phyloP scores from a whole-genome alignment of 202 grass and related monocot species.

The Brachypodium distachyon region DNA sequence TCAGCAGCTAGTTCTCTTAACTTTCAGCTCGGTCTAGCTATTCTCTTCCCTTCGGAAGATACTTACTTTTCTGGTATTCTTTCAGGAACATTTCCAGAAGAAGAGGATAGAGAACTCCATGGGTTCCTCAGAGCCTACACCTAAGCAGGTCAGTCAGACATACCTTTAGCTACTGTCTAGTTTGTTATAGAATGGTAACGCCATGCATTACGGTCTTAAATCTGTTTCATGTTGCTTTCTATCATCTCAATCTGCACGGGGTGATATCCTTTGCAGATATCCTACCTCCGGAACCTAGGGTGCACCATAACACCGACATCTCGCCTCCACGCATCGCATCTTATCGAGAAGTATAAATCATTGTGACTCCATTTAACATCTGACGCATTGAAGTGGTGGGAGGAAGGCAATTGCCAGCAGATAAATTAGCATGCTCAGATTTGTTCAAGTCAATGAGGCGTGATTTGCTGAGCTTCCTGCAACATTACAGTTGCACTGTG shows the following conservation, averaged over 20 bases:
- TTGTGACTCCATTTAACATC: slow-evolving; percentile 23
- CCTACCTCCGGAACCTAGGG: slow-evolving; percentile 77
- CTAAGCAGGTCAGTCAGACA: slow-evolving; percentile 71
- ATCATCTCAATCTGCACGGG: background rate
- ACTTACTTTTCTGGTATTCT: slow-evolving; percentile 22
- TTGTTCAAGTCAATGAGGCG: background rate
- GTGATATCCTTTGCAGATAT: slow-evolving; percentile 46
- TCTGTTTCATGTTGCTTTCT: background rate
- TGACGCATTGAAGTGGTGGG: background rate
- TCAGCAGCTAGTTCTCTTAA: background rate
- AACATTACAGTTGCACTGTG: background rate
- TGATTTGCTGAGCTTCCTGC: no score
- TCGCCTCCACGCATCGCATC: slow-evolving; percentile 75
- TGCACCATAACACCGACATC: slow-evolving; percentile 75
- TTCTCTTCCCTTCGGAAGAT: background rate
- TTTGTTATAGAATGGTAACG: background rate
- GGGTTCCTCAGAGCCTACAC: slow-evolving; percentile 83
- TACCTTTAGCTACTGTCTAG: background rate
- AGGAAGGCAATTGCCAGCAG: background rate
- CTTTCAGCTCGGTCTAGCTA: background rate
- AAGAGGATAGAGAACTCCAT: slow-evolving; percentile 96
- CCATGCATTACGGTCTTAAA: background rate
- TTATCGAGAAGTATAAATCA: slow-evolving; percentile 94
- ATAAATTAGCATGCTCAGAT: background rate
- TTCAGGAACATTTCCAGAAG: slow-evolving; percentile 97